A percentile compares a stretch with the other conserved stretches of the same genome.
Evolutionary conservation across 1,284 basidiomycete genomes (phyloP).

Genomic region (Apiotrichum siamense): DNA sequence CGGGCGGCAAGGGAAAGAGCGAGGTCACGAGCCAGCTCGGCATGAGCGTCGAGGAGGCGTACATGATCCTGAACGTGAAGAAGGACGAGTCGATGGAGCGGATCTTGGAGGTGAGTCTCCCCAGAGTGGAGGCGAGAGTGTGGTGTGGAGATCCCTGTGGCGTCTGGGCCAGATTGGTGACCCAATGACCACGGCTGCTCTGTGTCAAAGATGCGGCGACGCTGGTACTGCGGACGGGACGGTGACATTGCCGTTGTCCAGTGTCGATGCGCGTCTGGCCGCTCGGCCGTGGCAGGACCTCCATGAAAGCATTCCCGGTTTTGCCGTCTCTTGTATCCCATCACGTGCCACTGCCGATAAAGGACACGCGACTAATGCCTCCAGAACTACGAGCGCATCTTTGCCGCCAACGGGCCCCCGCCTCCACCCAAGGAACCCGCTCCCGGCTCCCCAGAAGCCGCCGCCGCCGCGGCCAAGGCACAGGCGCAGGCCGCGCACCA

Average conservation of each 20-base stretch:
- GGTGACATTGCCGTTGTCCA: too few relatives aligned
- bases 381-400: constrained; percentile 88
- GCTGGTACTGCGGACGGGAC: too few relatives aligned
- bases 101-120: constrained; percentile 61
- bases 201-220: too few relatives aligned
- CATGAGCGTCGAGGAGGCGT: constrained; percentile 95
- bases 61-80: constrained; percentile 86
- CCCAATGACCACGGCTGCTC: too few relatives aligned
- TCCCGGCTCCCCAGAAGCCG: constrained; percentile 28
- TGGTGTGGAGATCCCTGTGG: not conserved
- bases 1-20: constrained; percentile 26
- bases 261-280: too few relatives aligned
- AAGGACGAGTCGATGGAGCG: constrained; percentile 63
- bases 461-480: constrained; percentile 3
- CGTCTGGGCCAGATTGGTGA: too few relatives aligned
- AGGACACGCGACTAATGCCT: not conserved
- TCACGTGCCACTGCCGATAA: not conserved
- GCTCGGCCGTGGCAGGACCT: too few relatives aligned
- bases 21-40: constrained; percentile 60
- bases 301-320: too few relatives aligned
- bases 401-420: constrained; percentile 75
- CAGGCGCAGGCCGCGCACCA: not conserved
- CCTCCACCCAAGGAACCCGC: constrained; percentile 50
- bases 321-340: not conserved
- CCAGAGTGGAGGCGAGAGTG: not conserved